Conservation (phyloP, 169 alveolate species). For the Perkinsus olseni region DNA sequence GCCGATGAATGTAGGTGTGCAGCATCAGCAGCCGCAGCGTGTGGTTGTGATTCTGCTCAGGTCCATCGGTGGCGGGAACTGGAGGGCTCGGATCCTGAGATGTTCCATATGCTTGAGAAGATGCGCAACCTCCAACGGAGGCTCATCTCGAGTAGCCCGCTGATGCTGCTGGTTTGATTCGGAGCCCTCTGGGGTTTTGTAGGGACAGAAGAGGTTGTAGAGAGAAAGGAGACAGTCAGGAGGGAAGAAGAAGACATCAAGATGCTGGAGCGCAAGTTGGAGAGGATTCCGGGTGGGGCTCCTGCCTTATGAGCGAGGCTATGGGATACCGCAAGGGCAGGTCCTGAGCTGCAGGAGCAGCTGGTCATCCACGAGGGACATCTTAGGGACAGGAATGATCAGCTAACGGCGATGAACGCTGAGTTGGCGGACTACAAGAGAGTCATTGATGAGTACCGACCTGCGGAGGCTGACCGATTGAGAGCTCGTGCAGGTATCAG, state of each 20-base stretch:
- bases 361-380: neutral
- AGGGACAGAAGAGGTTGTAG: neutral
- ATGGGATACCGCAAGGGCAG: neutral
- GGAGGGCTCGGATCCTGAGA: neutral
- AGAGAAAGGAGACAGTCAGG: neutral
- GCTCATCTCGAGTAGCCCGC: neutral
- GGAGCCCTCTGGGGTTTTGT: neutral
- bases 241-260: neutral
- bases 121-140: neutral
- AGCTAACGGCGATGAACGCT: neutral
- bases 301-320: neutral
- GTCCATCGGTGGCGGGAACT: neutral
- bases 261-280: neutral
- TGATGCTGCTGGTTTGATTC: neutral
- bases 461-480: no score
- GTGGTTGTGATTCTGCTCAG: neutral
- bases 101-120: neutral
- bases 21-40: neutral
- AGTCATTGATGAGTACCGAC: neutral
- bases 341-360: neutral
- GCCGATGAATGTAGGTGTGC: neutral
- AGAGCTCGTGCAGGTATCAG: neutral
- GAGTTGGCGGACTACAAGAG: neutral
- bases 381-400: neutral
- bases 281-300: neutral